A percentile compares a stretch with the other conserved stretches of the same genome.
Evolutionary conservation across 371 early-diverging fungal species (phyloP).

Genomic region (Parasitella parasitica): DNA sequence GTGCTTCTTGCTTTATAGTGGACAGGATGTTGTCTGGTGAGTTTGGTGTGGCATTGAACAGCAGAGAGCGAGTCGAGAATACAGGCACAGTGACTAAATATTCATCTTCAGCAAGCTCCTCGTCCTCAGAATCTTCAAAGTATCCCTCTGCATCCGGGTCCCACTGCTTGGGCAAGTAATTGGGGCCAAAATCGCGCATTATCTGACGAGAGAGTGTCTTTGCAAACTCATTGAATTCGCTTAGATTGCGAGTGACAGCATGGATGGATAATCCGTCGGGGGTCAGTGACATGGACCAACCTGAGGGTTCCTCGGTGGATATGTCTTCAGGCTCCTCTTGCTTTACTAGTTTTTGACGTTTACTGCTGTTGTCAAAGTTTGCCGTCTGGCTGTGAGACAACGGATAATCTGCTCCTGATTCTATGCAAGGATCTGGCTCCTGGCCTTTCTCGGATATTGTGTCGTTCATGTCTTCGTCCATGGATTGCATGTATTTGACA

Average conservation of each 20-base stretch:
- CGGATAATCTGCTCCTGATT: background rate
- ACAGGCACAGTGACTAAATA: slow-evolving; percentile 42
- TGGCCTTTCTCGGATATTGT: background rate
- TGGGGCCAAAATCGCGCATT: slow-evolving; percentile 25
- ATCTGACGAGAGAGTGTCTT: slow-evolving; percentile 36
- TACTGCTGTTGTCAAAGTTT: background rate
- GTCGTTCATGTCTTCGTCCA: background rate
- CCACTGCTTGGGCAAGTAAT: slow-evolving; percentile 25
- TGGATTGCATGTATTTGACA: slow-evolving; percentile 31
- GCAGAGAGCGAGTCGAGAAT: slow-evolving; percentile 14
- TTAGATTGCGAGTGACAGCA: slow-evolving; percentile 25
- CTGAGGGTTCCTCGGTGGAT: slow-evolving; percentile 17
- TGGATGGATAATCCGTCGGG: slow-evolving; percentile 37
- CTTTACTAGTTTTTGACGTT: background rate
- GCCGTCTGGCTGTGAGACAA: background rate
- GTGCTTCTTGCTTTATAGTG: background rate
- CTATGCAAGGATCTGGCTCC: background rate
- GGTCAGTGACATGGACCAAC: slow-evolving; percentile 44
- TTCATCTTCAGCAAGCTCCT: slow-evolving; percentile 41
- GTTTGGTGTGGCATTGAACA: background rate
- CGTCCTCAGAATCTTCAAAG: slow-evolving; percentile 16
- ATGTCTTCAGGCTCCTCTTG: background rate
- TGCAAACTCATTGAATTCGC: slow-evolving; percentile 34
- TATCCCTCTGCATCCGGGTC: slow-evolving; percentile 29
- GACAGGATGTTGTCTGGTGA: background rate